A percentile compares a stretch with the other conserved stretches of the same genome.
Conservation (phyloP, 768 basidiomycete genomes). For the Rhodotorula toruloides region DNA sequence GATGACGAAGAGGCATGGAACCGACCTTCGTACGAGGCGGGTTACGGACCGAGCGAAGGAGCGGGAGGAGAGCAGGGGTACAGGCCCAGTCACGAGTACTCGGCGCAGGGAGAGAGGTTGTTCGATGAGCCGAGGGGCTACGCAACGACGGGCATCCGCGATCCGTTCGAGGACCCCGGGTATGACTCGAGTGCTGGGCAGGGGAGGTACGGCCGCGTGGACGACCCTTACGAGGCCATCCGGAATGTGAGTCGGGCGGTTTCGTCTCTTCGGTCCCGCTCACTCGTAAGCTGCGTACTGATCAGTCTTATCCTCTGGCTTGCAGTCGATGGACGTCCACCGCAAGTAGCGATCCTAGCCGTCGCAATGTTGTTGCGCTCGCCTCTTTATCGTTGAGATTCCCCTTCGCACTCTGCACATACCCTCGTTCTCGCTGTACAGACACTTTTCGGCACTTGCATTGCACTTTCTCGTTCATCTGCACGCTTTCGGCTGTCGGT, state of each 20-base stretch:
- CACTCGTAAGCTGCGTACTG: background rate
- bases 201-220: background rate
- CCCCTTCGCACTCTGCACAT: too few relatives aligned
- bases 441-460: too few relatives aligned
- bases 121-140: constrained; percentile 20
- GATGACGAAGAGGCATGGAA: constrained; percentile 26
- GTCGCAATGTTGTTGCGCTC: too few relatives aligned
- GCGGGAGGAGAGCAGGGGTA: background rate
- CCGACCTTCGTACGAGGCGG: constrained; percentile 8
- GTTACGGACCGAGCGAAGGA: background rate
- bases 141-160: background rate
- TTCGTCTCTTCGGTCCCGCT: background rate
- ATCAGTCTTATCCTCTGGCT: background rate
- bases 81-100: constrained; percentile 16
- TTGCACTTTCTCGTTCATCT: too few relatives aligned
- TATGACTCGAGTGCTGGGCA: background rate
- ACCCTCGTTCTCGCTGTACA: too few relatives aligned
- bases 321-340: constrained; percentile 10
- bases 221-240: constrained; percentile 32
- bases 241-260: constrained; percentile 10
- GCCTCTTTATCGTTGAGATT: too few relatives aligned
- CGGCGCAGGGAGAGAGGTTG: constrained; percentile 1
- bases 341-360: background rate
- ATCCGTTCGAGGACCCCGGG: constrained; percentile 25
- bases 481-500: too few relatives aligned